phyloP scores from a whole-genome alignment of 106 monocot genomes.

The Xerophyta viscosa region DNA sequence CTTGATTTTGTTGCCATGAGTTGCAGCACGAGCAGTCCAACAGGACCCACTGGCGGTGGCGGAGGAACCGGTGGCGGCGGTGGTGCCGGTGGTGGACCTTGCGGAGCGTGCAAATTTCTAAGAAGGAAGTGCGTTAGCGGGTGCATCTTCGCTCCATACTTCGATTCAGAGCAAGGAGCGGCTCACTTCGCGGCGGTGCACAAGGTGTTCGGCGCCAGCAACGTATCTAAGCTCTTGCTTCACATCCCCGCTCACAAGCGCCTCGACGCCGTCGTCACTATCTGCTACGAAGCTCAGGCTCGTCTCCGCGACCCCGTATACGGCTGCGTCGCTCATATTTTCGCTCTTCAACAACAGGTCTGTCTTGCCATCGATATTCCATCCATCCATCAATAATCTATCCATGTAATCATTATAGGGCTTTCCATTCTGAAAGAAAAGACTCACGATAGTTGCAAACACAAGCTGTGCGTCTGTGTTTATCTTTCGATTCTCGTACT shows the following conservation, averaged over 20 bases:
- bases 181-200: conserved; percentile 94
- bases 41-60: conserved; percentile 33
- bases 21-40: conserved; percentile 16
- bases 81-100: conserved; percentile 62
- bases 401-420: too few species aligned
- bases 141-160: conserved; percentile 97
- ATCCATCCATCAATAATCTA: not conserved
- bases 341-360: conserved; percentile 95
- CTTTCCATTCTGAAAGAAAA: too few species aligned
- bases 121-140: conserved; percentile 91
- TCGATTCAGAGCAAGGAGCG: conserved; percentile 93
- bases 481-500: too few species aligned
- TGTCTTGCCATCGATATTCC: too few species aligned
- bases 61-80: conserved; percentile 7
- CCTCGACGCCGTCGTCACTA: conserved; percentile 91
- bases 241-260: conserved; percentile 86
- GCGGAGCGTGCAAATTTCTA: conserved; percentile 97
- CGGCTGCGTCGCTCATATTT: conserved; percentile 95
- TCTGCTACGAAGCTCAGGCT: conserved; percentile 96
- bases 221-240: conserved; percentile 89
- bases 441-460: too few species aligned
- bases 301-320: conserved; percentile 87
- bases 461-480: too few species aligned
- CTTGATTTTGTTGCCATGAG: conserved; percentile 16
- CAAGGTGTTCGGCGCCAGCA: conserved; percentile 98